These are phyloP conservation scores for Backusella liffmaniae DNA, from an alignment of 192 early-diverging fungal species.

Conservation along the genomic window DNA sequence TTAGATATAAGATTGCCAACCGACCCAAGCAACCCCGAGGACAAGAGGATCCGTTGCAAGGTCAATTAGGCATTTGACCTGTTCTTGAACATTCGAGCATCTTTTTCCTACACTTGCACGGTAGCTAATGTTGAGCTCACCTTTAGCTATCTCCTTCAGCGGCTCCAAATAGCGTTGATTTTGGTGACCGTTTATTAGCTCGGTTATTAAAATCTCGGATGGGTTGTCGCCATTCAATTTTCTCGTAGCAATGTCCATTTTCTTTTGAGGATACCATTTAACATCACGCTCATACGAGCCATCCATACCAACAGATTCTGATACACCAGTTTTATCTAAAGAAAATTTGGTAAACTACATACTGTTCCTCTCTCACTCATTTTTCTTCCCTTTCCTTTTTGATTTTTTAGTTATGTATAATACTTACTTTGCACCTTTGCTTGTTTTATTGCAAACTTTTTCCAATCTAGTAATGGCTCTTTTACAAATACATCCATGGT, in stretches of 20 bases:
- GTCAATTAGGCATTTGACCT: conserved; percentile 73
- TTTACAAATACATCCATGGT: conserved; percentile 80
- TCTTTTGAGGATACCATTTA: conserved; percentile 76
- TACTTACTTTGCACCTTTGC: conserved; percentile 57
- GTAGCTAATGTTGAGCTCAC: conserved; percentile 41
- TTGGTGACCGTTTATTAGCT: conserved; percentile 62
- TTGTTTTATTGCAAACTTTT: conserved; percentile 62
- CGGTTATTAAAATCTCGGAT: conserved; percentile 49
- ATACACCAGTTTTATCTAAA: background rate
- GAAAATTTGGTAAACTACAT: background rate
- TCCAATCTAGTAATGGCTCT: conserved; percentile 82
- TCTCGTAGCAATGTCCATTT: conserved; percentile 66
- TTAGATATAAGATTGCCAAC: conserved; percentile 63
- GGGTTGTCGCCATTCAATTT: conserved; percentile 75
- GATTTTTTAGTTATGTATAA: background rate
- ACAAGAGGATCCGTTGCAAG: conserved; percentile 72
- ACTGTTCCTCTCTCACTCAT: background rate
- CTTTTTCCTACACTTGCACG: conserved; percentile 45
- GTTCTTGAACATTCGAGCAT: conserved; percentile 56
- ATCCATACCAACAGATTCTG: background rate
- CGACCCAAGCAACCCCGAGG: conserved; percentile 63
- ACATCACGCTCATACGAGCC: background rate
- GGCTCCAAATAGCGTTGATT: conserved; percentile 51
- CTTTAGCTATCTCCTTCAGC: conserved; percentile 48
- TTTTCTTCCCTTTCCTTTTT: background rate